phyloP scores from a whole-genome alignment of 441 rosid species.

The Jatropha multifida region DNA sequence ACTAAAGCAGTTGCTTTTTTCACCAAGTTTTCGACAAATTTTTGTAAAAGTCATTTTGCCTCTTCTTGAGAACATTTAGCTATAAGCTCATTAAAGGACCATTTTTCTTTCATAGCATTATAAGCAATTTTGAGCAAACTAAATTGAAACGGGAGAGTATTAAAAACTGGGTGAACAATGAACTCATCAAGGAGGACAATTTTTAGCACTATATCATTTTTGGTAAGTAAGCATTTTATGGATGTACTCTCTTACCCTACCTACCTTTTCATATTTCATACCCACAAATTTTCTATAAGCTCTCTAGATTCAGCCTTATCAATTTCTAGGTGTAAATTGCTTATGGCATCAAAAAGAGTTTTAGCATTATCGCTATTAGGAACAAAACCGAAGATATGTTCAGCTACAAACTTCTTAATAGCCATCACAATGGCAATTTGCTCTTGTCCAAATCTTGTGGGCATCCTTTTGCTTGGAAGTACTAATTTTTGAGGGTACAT shows the following conservation, averaged over 20 bases:
- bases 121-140: background rate
- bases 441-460: background rate
- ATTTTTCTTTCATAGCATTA: background rate
- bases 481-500: no score
- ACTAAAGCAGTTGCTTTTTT: background rate
- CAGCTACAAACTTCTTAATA: background rate
- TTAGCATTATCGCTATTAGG: no score
- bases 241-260: background rate
- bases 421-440: background rate
- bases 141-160: background rate
- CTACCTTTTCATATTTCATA: background rate
- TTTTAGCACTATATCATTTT: background rate
- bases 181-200: background rate
- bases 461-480: no score
- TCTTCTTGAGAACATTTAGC: background rate
- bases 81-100: background rate
- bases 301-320: background rate
- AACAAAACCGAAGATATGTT: background rate
- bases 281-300: background rate
- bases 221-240: background rate
- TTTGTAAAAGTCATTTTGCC: no score
- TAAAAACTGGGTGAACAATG: background rate
- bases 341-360: background rate
- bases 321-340: background rate
- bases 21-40: no score